Evolutionary conservation across 2,329 filamentous ascomycete genomes (phyloP).

Genomic region (Colletotrichum horii): DNA sequence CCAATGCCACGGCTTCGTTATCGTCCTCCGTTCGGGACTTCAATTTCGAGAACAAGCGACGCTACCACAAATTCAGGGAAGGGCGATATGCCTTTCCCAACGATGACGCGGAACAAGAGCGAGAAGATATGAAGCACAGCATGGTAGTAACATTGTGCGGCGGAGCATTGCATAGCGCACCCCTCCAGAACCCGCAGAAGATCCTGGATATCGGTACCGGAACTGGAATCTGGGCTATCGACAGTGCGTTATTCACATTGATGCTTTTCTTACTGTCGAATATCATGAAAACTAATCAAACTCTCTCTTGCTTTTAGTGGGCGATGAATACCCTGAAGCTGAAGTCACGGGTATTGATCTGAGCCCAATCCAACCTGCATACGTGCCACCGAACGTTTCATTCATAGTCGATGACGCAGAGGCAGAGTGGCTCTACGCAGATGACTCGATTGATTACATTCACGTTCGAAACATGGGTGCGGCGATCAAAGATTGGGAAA

Average conservation of each 20-base stretch:
- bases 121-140: constrained; percentile 40
- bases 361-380: constrained; percentile 8
- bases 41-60: constrained; percentile 45
- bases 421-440: constrained; percentile 39
- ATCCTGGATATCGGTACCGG: constrained; percentile 29
- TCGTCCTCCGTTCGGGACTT: constrained; percentile 41
- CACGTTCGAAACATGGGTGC: constrained; percentile 20
- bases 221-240: constrained; percentile 61
- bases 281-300: background rate
- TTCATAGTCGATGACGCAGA: constrained; percentile 52
- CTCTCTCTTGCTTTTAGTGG: constrained; percentile 28
- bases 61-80: constrained; percentile 46
- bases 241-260: constrained; percentile 39
- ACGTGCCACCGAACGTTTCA: constrained; percentile 51
- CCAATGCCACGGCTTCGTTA: constrained; percentile 6
- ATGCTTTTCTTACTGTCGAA: background rate
- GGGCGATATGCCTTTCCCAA: constrained; percentile 45
- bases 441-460: constrained; percentile 48
- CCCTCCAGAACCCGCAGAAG: background rate
- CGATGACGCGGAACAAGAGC: constrained; percentile 47
- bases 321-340: constrained; percentile 19
- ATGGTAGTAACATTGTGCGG: constrained; percentile 24
- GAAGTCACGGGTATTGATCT: constrained; percentile 5
- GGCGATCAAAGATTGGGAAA: background rate
- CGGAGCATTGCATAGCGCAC: background rate